Base-by-base conservation (phyloP, 2,329 filamentous ascomycete genomes). In the Alternaria dauci region DNA sequence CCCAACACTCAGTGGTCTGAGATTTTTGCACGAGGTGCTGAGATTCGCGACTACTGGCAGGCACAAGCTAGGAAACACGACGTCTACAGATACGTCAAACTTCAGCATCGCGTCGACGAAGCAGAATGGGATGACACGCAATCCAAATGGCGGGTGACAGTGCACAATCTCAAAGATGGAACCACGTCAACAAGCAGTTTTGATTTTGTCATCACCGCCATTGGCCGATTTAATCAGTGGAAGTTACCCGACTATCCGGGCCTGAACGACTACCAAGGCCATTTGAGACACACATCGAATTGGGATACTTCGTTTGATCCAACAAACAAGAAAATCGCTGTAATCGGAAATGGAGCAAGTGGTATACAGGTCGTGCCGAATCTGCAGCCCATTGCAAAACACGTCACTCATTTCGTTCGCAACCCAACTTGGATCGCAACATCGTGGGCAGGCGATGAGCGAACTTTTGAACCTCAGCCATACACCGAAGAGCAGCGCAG, bases 321-420 rank as follows among this genome's bases (percentile, higher is more conserved):
- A 62, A 80, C 81, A 0, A 81, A 80, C 62, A 90, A 90, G 71
- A 82, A 81, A 9, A 82, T 86, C 47, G 88, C 85, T 8, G 83
- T 90, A 55, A 86, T 91, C 46, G 88, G 88, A 12, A 90, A 87
- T 0, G 88, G 88, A 6, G 85, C 88, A 0, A 86, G 86, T 0
- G 88, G 88, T 0, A 84, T 90, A 1, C 88, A 90, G 66, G 83
- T 89, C 52, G 82, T 84, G 1, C 88, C 91, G 56, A 86, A 86
- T 41, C 83, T 85, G 77, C 87, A 83, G 4, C 82, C 82, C 0
- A 65, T 87, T 86, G 66, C 76, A 81, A 81, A 52, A 82, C 7
- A 82, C 76, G 36, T 77, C 32, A 76, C 57, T 87, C 38, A 82
- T 73, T 55, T 86, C 87, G 63, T 89, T 86, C 78, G 88, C 86